Conservation (phyloP, 805 yeast species). For the Wickerhamiella musiphila region DNA sequence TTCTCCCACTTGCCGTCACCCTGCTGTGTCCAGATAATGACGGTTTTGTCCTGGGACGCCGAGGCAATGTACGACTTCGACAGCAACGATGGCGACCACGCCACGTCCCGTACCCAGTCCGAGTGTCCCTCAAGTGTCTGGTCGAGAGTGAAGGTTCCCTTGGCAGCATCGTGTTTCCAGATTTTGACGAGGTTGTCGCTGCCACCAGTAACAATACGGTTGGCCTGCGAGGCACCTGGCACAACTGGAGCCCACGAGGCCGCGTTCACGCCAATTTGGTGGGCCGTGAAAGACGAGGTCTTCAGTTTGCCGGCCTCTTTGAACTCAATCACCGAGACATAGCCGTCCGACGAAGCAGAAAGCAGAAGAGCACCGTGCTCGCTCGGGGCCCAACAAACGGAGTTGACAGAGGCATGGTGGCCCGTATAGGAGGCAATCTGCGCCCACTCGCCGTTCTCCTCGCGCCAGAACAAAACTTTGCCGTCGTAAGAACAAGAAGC, state of each 20-base stretch:
- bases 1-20: conserved; percentile 59
- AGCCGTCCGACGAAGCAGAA: conserved; percentile 88
- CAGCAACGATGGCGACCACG: conserved; percentile 90
- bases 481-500: conserved; percentile 96
- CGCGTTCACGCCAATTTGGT: conserved; percentile 82
- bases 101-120: conserved; percentile 98
- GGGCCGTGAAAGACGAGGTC: conserved; percentile 37
- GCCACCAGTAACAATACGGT: conserved; percentile 86
- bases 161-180: conserved; percentile 52
- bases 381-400: conserved; percentile 94
- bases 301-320: conserved; percentile 60
- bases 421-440: conserved; percentile 71
- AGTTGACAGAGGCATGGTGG: conserved; percentile 88
- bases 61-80: conserved; percentile 83
- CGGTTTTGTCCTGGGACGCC: conserved; percentile 92
- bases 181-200: conserved; percentile 85
- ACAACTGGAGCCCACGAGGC: conserved; percentile 73
- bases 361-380: conserved; percentile 86
- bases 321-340: conserved; percentile 77
- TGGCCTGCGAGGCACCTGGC: conserved; percentile 21
- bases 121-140: conserved; percentile 73
- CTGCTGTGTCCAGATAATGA: conserved; percentile 87
- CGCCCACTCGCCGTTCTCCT: conserved; percentile 76
- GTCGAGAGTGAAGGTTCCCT: conserved; percentile 51
- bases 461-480: conserved; percentile 85